Percentiles rank a stretch among this genome's conserved stretches.
Evolutionary conservation across 441 rosid genomes (phyloP).

Genomic region (Adansonia gregorii): DNA sequence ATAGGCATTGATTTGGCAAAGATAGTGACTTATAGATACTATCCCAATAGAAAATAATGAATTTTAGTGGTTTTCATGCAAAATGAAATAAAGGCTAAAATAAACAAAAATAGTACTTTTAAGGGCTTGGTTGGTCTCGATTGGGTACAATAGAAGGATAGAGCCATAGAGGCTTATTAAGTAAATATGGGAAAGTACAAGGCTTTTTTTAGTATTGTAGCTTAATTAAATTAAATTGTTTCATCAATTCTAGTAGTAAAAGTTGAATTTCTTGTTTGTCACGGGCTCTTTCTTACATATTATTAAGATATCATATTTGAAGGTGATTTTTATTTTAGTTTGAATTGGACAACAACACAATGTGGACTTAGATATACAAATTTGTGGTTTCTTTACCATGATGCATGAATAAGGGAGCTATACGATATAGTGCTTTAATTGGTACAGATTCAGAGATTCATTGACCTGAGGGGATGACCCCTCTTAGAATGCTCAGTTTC

Average conservation of each 20-base stretch:
- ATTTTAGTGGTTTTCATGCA: background rate
- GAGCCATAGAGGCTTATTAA: background rate
- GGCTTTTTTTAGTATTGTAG: background rate
- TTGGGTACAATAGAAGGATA: background rate
- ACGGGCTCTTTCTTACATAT: background rate
- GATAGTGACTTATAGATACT: background rate
- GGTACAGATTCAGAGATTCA: background rate
- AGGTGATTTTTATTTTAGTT: background rate
- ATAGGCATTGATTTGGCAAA: background rate
- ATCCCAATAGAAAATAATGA: background rate
- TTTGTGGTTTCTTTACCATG: background rate
- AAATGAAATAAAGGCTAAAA: background rate
- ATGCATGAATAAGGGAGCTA: background rate
- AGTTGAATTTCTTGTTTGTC: background rate
- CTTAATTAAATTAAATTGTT: background rate
- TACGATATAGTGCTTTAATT: background rate
- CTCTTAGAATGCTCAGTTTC: background rate
- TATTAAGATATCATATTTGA: background rate
- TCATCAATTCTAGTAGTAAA: background rate
- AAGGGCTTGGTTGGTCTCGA: background rate
- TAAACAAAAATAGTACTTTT: background rate
- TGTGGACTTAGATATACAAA: background rate
- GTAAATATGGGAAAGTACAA: too few relatives aligned
- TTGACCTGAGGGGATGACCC: conserved; percentile 4
- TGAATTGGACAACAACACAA: background rate